phyloP scores from a whole-genome alignment of 2,329 filamentous ascomycete genomes.

The Dactylellina leptospora region DNA sequence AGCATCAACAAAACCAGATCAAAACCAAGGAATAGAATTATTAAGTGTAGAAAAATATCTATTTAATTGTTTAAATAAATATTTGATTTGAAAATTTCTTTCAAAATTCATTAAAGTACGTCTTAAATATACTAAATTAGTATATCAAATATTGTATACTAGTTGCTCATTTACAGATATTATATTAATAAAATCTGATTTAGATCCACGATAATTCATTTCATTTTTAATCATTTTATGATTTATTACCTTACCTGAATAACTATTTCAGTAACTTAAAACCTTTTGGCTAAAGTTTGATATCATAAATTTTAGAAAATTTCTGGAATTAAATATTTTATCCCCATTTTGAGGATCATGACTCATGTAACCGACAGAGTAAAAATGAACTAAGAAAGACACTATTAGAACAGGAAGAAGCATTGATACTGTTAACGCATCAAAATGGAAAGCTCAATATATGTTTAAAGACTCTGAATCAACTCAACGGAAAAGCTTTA shows the following conservation, averaged over 20 bases:
- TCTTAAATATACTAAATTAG: constrained; percentile 30
- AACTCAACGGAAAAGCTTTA: constrained; percentile 47
- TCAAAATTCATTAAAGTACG: constrained; percentile 54
- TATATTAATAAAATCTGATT: constrained; percentile 26
- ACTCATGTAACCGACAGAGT: constrained; percentile 33
- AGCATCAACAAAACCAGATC: not conserved
- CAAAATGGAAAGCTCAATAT: constrained; percentile 53
- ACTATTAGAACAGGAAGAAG: too few species aligned
- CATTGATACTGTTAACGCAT: too few species aligned
- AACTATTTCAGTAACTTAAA: constrained; percentile 41
- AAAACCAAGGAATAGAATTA: constrained; percentile 9
- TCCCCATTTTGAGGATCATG: constrained; percentile 10
- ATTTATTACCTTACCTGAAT: constrained; percentile 47
- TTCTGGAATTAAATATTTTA: constrained; percentile 54
- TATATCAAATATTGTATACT: constrained; percentile 39
- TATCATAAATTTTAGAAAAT: constrained; percentile 54
- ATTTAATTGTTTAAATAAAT: constrained; percentile 51
- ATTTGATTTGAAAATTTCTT: constrained; percentile 52
- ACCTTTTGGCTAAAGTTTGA: constrained; percentile 45
- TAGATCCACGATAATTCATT: constrained; percentile 40
- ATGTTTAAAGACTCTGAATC: constrained; percentile 53
- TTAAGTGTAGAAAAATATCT: constrained; percentile 18
- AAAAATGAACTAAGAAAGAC: too few species aligned
- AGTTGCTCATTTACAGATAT: constrained; percentile 39
- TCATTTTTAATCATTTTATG: constrained; percentile 42